A percentile compares a stretch with the other conserved stretches of the same genome.
These are phyloP conservation scores for Berkeleyomyces basicola DNA, from an alignment of 2,329 filamentous ascomycete genomes.

Conservation along the genomic window DNA sequence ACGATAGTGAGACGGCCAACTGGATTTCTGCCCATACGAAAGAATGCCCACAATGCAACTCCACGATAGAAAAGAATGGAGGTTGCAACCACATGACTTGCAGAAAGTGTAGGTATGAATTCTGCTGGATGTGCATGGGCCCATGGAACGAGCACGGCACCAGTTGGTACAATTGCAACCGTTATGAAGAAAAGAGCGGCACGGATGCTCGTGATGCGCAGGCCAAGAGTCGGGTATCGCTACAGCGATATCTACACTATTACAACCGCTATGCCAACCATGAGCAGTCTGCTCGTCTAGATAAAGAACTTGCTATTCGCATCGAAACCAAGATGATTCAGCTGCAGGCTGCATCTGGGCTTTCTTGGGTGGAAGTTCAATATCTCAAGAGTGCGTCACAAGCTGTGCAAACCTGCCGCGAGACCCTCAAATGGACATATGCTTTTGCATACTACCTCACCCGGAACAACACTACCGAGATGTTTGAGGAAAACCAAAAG, in stretches of 20 bases:
- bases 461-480: conserved; percentile 86
- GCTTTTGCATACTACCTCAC: conserved; percentile 97
- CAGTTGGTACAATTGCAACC: conserved; percentile 98
- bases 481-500: conserved; percentile 98
- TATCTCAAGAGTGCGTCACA: conserved; percentile 89
- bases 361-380: conserved; percentile 99
- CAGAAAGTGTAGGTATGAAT: conserved; percentile 86
- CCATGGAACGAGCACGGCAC: conserved; percentile 97
- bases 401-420: conserved; percentile 87
- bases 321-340: conserved; percentile 99
- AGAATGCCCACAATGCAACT: conserved; percentile 89
- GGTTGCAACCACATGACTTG: conserved; percentile 98
- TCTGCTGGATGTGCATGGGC: conserved; percentile 99
- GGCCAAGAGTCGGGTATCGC: conserved; percentile 71
- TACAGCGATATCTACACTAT: conserved; percentile 96
- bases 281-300: conserved; percentile 89
- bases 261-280: conserved; percentile 99
- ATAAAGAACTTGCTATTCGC: conserved; percentile 90
- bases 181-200: conserved; percentile 92
- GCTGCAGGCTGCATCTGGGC: conserved; percentile 78
- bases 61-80: conserved; percentile 97
- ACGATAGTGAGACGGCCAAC: conserved; percentile 95
- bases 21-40: conserved; percentile 99
- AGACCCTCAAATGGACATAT: conserved; percentile 98
- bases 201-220: conserved; percentile 81